Percentiles rank a stretch among this genome's conserved stretches.
Conservation (phyloP, 345 rosid genomes). For the Odontarrhena argentea region DNA sequence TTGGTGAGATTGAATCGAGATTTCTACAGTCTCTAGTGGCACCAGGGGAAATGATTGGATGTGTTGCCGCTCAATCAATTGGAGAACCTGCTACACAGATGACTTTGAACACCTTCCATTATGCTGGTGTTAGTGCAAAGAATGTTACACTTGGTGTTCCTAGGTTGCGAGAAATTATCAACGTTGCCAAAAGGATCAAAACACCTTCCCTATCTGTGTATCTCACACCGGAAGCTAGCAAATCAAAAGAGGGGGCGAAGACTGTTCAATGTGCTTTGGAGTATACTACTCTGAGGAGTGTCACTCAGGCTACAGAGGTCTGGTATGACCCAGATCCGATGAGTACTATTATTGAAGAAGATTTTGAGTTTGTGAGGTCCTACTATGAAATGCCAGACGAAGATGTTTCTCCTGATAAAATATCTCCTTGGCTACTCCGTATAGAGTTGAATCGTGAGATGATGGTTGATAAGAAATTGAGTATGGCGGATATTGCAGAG, state of each 20-base stretch:
- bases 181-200: slow-evolving; percentile 91
- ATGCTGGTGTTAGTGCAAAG: slow-evolving; percentile 99
- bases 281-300: slow-evolving; percentile 95
- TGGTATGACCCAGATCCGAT: slow-evolving; percentile 98
- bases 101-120: slow-evolving; percentile 97
- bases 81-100: slow-evolving; percentile 99
- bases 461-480: slow-evolving; percentile 97
- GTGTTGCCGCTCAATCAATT: slow-evolving; percentile 98
- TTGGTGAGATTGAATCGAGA: slow-evolving; percentile 95
- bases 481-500: slow-evolving; percentile 96
- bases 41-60: slow-evolving; percentile 98
- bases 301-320: slow-evolving; percentile 93
- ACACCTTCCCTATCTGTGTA: slow-evolving; percentile 92
- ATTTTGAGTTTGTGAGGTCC: slow-evolving; percentile 87
- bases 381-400: slow-evolving; percentile 99
- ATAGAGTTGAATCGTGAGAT: slow-evolving; percentile 96
- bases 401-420: slow-evolving; percentile 88
- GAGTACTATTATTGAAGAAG: slow-evolving; percentile 91
- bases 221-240: slow-evolving; percentile 70
- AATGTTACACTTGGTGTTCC: slow-evolving; percentile 99
- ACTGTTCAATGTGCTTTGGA: slow-evolving; percentile 96
- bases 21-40: slow-evolving; percentile 91
- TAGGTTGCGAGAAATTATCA: slow-evolving; percentile 90
- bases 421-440: slow-evolving; percentile 97
- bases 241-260: slow-evolving; percentile 92